phyloP scores from a whole-genome alignment of 352 stramenopile species.

The Phytophthora aleatoria region DNA sequence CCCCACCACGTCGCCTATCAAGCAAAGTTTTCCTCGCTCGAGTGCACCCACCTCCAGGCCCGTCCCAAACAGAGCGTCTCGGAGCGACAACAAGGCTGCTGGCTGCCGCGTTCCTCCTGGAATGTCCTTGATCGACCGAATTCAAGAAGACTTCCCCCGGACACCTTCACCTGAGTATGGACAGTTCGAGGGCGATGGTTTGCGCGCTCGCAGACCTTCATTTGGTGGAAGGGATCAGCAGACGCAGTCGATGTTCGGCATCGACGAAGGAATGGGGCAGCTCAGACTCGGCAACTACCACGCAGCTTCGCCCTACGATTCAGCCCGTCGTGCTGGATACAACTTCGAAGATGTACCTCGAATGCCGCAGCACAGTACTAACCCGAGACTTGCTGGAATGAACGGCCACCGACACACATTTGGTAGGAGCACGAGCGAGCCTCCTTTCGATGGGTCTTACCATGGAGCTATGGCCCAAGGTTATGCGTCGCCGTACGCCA shows the following conservation, averaged over 20 bases:
- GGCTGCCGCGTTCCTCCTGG: slow-evolving; percentile 34
- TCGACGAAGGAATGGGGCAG: slow-evolving; percentile 38
- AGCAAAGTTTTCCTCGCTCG: slow-evolving; percentile 27
- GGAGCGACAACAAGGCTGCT: slow-evolving; percentile 23
- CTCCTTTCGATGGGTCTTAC: slow-evolving; percentile 31
- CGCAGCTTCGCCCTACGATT: slow-evolving; percentile 22
- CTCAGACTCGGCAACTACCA: slow-evolving; percentile 37
- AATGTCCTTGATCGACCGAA: slow-evolving; percentile 72
- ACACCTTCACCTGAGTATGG: slow-evolving; percentile 72
- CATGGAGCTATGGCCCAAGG: slow-evolving; percentile 30
- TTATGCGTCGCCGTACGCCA: slow-evolving; percentile 30
- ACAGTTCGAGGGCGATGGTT: slow-evolving; percentile 25
- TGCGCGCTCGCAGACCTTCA: slow-evolving; percentile 17
- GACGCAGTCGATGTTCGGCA: slow-evolving; percentile 22
- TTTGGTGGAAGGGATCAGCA: slow-evolving; percentile 27
- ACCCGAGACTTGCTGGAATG: slow-evolving; percentile 15
- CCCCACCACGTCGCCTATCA: slow-evolving; percentile 39
- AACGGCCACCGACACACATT: slow-evolving; percentile 26
- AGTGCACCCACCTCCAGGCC: slow-evolving; percentile 18
- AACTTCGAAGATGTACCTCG: slow-evolving; percentile 26
- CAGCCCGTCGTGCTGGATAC: slow-evolving; percentile 9
- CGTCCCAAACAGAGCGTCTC: slow-evolving; percentile 16
- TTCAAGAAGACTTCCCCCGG: slow-evolving; percentile 82
- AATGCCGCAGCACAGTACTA: slow-evolving; percentile 15
- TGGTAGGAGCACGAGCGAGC: slow-evolving; percentile 37